These are phyloP conservation scores for Penicillium diatomitis DNA, from an alignment of 495 filamentous ascomycete species.

Conservation along the genomic window DNA sequence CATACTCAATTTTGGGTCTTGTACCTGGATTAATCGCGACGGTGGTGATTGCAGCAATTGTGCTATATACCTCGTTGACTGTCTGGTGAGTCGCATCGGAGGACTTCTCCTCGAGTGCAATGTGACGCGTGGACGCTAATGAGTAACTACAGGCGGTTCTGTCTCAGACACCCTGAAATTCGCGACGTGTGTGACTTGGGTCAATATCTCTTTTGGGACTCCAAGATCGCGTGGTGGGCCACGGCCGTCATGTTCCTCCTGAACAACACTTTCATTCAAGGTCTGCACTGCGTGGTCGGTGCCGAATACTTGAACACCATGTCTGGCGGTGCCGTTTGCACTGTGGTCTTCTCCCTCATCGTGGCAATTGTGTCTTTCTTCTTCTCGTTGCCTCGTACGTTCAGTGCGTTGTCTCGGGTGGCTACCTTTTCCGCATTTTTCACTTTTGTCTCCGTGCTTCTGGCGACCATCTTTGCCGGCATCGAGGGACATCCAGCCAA, in stretches of 20 bases:
- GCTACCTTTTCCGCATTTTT: constrained; percentile 70
- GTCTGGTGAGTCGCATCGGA: constrained; percentile 48
- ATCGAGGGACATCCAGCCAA: constrained; percentile 59
- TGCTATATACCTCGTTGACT: constrained; percentile 78
- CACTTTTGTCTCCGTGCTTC: constrained; percentile 75
- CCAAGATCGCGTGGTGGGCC: constrained; percentile 69
- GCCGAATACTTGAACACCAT: constrained; percentile 83
- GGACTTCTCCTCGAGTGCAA: too few relatives aligned
- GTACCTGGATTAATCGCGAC: constrained; percentile 84
- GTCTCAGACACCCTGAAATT: constrained; percentile 75
- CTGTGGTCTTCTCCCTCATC: constrained; percentile 64
- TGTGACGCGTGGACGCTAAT: not conserved
- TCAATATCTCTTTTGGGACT: constrained; percentile 76
- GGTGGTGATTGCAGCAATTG: constrained; percentile 59
- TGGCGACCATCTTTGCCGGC: constrained; percentile 70
- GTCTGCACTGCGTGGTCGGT: constrained; percentile 68
- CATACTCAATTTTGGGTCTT: constrained; percentile 75
- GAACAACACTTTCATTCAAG: constrained; percentile 88
- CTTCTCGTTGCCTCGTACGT: constrained; percentile 74
- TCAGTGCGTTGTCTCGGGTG: constrained; percentile 63
- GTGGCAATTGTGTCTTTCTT: constrained; percentile 61
- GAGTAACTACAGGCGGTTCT: constrained; percentile 55
- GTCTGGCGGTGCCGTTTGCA: constrained; percentile 54
- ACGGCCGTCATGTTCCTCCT: constrained; percentile 83
- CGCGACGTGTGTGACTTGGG: constrained; percentile 88